These are phyloP conservation scores for Cladophialophora chaetospira DNA, from an alignment of 2,329 filamentous ascomycete species.

Conservation along the genomic window DNA sequence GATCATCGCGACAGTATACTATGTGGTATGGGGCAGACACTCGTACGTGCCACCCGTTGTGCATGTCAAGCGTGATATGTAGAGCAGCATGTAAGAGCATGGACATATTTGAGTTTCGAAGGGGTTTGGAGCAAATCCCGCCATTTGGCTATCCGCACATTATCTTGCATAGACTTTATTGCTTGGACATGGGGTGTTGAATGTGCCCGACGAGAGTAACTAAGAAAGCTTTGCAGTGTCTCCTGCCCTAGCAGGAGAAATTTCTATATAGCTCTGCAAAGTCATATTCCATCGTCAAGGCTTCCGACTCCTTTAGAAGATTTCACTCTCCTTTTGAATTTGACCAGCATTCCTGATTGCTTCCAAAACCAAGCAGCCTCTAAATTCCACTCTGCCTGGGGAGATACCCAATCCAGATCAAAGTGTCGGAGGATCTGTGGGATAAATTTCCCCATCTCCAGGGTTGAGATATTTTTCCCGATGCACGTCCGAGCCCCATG, in stretches of 20 bases:
- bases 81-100: no score
- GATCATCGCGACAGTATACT: background rate
- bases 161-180: no score
- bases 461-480: slow-evolving; percentile 42
- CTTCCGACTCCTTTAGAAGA: no score
- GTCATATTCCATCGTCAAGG: no score
- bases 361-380: slow-evolving; percentile 10
- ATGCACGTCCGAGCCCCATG: slow-evolving; percentile 36
- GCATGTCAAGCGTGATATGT: background rate
- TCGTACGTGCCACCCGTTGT: background rate
- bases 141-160: no score
- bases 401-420: slow-evolving; percentile 5
- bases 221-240: no score
- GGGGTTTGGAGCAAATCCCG: no score
- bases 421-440: slow-evolving; percentile 39
- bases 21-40: background rate
- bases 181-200: no score
- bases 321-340: background rate
- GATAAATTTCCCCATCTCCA: slow-evolving; percentile 44
- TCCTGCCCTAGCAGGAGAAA: no score
- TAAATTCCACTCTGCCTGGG: slow-evolving; percentile 1
- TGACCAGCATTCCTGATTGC: background rate
- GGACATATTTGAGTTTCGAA: no score
- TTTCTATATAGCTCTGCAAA: no score
- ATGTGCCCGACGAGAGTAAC: no score